A percentile compares a stretch with the other conserved stretches of the same genome.
phyloP scores from a whole-genome alignment of 768 basidiomycete genomes.

The Boletus coccyginus region DNA sequence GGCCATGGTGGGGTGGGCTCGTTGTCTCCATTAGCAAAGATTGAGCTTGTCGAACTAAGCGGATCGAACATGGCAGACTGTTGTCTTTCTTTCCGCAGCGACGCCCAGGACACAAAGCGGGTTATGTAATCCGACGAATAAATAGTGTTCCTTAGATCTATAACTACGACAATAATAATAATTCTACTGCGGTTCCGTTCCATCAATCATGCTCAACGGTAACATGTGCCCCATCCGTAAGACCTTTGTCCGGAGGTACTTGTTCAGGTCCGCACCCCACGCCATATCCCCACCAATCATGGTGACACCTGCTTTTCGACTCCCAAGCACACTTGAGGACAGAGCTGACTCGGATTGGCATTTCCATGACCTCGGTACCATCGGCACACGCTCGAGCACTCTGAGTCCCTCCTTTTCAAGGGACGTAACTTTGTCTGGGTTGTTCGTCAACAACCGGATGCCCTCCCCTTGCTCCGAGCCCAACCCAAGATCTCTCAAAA shows the following conservation, averaged over 20 bases:
- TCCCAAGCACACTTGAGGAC: constrained; percentile 15
- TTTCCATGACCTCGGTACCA: constrained; percentile 91
- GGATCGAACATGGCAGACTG: constrained; percentile 64
- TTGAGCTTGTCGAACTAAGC: constrained; percentile 52
- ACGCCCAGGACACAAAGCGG: background rate
- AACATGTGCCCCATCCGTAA: constrained; percentile 96
- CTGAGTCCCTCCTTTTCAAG: constrained; percentile 77
- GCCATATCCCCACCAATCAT: constrained; percentile 78
- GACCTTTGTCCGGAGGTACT: constrained; percentile 95
- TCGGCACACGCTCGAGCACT: constrained; percentile 83
- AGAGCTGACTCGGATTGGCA: constrained; percentile 19
- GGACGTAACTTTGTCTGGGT: constrained; percentile 94
- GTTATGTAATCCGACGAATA: constrained; percentile 17
- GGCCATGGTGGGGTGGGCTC: constrained; percentile 69
- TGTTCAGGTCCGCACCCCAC: constrained; percentile 84
- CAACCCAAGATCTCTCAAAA: constrained; percentile 83
- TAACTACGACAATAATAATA: background rate
- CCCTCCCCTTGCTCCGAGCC: constrained; percentile 54
- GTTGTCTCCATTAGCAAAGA: constrained; percentile 49
- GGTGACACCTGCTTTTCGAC: constrained; percentile 60
- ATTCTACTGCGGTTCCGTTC: background rate
- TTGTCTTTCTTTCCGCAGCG: background rate
- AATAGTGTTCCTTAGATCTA: no score
- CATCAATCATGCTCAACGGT: constrained; percentile 39
- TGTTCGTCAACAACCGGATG: constrained; percentile 89